A percentile compares a stretch with the other conserved stretches of the same genome.
Evolutionary conservation across 2,329 filamentous ascomycete species (phyloP).

Genomic region (Acrocalymma vagum): DNA sequence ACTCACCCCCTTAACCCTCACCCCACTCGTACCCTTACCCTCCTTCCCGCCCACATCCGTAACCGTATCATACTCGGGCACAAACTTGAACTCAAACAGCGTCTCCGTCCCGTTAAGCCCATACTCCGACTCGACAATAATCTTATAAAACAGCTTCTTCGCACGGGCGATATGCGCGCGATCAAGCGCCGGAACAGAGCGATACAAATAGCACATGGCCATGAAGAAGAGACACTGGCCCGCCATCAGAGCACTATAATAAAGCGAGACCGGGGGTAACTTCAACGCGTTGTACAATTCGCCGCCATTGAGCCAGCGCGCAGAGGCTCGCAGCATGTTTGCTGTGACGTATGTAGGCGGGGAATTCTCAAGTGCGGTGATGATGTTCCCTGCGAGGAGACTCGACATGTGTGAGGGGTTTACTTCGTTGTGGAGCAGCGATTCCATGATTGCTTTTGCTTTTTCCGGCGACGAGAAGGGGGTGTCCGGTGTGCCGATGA

Average conservation of each 20-base stretch:
- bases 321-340: constrained; percentile 73
- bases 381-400: constrained; percentile 77
- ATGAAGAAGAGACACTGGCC: constrained; percentile 75
- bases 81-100: constrained; percentile 75
- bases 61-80: constrained; percentile 64
- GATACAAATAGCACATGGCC: constrained; percentile 61
- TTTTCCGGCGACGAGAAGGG: constrained; percentile 65
- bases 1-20: constrained; percentile 43
- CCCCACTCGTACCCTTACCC: too few relatives aligned
- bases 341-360: constrained; percentile 72
- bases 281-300: constrained; percentile 68
- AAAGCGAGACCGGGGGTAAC: constrained; percentile 64
- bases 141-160: constrained; percentile 63
- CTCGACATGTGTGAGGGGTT: constrained; percentile 69
- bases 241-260: constrained; percentile 68
- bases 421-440: constrained; percentile 71
- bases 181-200: constrained; percentile 59
- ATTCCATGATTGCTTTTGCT: constrained; percentile 73
- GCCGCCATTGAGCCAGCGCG: constrained; percentile 75
- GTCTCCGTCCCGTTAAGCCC: constrained; percentile 69
- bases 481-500: constrained; percentile 73
- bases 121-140: constrained; percentile 70
- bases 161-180: constrained; percentile 60
- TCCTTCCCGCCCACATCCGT: constrained; percentile 57
- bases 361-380: constrained; percentile 70